Conservation (phyloP, 768 basidiomycete species). For the Ramaria rubella region DNA sequence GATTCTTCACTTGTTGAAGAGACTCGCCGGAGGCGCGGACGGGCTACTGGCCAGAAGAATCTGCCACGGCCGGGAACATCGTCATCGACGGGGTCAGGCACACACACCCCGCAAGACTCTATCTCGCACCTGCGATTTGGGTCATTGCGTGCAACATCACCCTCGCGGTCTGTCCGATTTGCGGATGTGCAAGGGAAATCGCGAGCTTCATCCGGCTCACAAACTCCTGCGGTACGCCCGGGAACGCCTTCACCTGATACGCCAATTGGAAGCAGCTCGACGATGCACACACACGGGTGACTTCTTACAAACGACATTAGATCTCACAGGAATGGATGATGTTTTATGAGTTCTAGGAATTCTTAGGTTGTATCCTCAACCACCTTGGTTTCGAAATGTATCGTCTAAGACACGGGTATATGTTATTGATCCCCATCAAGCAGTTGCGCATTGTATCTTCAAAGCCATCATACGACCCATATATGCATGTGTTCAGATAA, state of each 20-base stretch:
- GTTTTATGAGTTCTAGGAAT: background rate
- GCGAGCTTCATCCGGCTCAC: background rate
- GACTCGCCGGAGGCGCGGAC: background rate
- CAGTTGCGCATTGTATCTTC: background rate
- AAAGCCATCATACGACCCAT: background rate
- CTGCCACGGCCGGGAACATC: background rate
- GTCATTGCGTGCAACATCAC: slow-evolving; percentile 35
- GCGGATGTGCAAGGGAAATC: slow-evolving; percentile 25
- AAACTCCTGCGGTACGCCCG: background rate
- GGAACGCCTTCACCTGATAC: background rate
- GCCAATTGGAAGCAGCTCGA: background rate
- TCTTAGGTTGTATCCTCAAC: background rate
- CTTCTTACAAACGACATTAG: background rate
- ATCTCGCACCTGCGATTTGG: slow-evolving; percentile 10
- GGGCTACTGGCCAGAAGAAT: background rate
- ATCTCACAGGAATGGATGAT: background rate
- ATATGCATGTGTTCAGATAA: background rate
- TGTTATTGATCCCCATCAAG: background rate
- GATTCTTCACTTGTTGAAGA: background rate
- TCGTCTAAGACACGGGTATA: background rate
- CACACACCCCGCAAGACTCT: slow-evolving; percentile 17
- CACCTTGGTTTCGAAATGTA: background rate
- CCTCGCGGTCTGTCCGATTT: slow-evolving; percentile 41
- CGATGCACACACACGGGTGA: background rate
- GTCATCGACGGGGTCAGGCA: slow-evolving; percentile 6